A percentile compares a stretch with the other conserved stretches of the same genome.
phyloP scores from a whole-genome alignment of 2,329 filamentous ascomycete species.

The Aspergillus pseudoviridinutans region DNA sequence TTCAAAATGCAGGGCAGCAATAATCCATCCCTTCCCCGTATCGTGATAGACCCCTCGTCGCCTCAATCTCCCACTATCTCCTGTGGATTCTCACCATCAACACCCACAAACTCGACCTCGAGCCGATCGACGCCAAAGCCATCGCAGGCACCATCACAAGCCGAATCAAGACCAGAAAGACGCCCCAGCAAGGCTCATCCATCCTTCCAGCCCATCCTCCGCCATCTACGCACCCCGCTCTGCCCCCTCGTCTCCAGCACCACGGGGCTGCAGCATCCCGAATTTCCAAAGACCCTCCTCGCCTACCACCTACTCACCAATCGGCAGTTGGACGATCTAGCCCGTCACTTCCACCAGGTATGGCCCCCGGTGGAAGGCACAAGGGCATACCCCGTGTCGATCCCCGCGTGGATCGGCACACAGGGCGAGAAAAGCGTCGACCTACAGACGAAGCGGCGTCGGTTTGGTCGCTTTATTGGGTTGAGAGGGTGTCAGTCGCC shows the following conservation, averaged over 20 bases:
- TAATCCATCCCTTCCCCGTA: background rate
- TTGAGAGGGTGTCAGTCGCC: slow-evolving; percentile 35
- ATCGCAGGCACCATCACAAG: background rate
- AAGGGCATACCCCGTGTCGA: slow-evolving; percentile 30
- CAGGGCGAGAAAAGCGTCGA: slow-evolving; percentile 17
- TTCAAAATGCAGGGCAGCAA: background rate
- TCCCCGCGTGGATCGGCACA: slow-evolving; percentile 29
- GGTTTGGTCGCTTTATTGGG: slow-evolving; percentile 44
- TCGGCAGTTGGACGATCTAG: slow-evolving; percentile 39
- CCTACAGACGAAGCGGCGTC: slow-evolving; percentile 35
- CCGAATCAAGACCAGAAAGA: background rate
- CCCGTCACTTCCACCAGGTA: slow-evolving; percentile 41
- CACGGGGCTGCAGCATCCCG: slow-evolving; percentile 33
- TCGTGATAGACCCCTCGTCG: slow-evolving; percentile 1
- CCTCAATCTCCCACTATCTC: background rate
- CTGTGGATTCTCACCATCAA: background rate
- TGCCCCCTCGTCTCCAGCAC: slow-evolving; percentile 35
- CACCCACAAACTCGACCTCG: background rate
- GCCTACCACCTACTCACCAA: slow-evolving; percentile 41
- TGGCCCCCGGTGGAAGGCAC: slow-evolving; percentile 31
- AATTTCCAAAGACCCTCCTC: slow-evolving; percentile 36
- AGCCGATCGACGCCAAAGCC: background rate
- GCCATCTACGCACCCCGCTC: slow-evolving; percentile 29
- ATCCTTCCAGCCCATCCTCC: slow-evolving; percentile 14
- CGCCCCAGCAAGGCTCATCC: slow-evolving; percentile 2